A percentile compares a stretch with the other conserved stretches of the same genome.
These are phyloP conservation scores for Fusarium goolgardi DNA, from an alignment of 2,329 filamentous ascomycete genomes.

Conservation along the genomic window DNA sequence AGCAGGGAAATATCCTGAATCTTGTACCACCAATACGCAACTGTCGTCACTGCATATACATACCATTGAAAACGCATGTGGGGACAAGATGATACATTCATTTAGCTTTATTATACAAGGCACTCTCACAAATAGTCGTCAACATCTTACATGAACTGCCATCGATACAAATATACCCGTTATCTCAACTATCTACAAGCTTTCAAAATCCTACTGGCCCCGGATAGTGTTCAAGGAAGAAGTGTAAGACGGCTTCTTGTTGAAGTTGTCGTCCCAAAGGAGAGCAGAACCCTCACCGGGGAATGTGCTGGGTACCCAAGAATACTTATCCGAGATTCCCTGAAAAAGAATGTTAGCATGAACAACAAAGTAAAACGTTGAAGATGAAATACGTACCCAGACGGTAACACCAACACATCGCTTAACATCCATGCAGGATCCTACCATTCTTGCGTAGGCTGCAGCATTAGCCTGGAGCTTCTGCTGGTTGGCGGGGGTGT, in stretches of 20 bases:
- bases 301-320: slow-evolving; percentile 16
- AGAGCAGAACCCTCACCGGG: slow-evolving; percentile 15
- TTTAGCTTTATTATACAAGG: neutral
- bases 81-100: neutral
- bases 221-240: slow-evolving; percentile 21
- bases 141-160: neutral
- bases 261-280: slow-evolving; percentile 20
- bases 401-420: slow-evolving; percentile 25
- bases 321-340: slow-evolving; percentile 27
- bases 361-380: too few relatives aligned
- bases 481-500: slow-evolving; percentile 9
- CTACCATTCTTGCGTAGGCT: slow-evolving; percentile 16
- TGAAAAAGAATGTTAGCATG: neutral
- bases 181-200: neutral
- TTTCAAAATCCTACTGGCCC: neutral
- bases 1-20: too few relatives aligned
- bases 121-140: neutral
- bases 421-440: slow-evolving; percentile 24
- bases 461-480: slow-evolving; percentile 19
- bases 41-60: neutral
- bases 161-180: neutral
- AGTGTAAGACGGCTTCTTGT: slow-evolving; percentile 24
- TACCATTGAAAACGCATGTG: neutral
- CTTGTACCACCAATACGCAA: neutral
- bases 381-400: slow-evolving; percentile 8